phyloP scores from a whole-genome alignment of 1,284 basidiomycete genomes.

The Spongiforma sp. region DNA sequence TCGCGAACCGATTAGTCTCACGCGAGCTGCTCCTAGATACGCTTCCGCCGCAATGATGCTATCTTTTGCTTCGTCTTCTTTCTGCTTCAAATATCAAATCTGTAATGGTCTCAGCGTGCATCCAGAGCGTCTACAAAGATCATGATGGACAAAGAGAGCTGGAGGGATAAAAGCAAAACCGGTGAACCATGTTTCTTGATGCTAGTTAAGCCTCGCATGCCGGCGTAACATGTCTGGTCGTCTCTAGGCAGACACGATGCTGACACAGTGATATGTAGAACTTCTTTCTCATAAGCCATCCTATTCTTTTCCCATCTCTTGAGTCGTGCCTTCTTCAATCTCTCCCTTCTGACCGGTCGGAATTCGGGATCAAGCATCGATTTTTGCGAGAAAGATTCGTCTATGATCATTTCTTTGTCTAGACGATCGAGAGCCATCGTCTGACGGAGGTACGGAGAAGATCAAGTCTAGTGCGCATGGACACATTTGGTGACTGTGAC shows the following conservation, averaged over 20 bases:
- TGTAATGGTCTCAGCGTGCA: slow-evolving; percentile 16
- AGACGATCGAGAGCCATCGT: slow-evolving; percentile 9
- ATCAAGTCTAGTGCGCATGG: slow-evolving; percentile 15
- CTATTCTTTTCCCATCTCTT: slow-evolving; percentile 35
- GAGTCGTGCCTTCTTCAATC: slow-evolving; percentile 28
- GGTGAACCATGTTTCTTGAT: slow-evolving; percentile 2
- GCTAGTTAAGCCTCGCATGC: slow-evolving; percentile 39
- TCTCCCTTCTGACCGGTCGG: slow-evolving; percentile 16
- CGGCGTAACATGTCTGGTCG: slow-evolving; percentile 41
- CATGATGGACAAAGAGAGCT: slow-evolving; percentile 24
- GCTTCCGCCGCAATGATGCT: slow-evolving; percentile 3
- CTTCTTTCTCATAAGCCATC: slow-evolving; percentile 15
- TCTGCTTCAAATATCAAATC: slow-evolving; percentile 41
- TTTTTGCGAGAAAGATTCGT: slow-evolving; percentile 40
- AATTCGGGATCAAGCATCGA: slow-evolving; percentile 14
- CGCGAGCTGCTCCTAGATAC: slow-evolving; percentile 38
- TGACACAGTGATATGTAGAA: slow-evolving; percentile 23
- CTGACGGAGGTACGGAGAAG: slow-evolving; percentile 7
- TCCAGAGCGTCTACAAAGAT: not conserved
- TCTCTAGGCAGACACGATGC: slow-evolving; percentile 46
- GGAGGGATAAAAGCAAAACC: slow-evolving; percentile 19
- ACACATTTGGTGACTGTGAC: not conserved
- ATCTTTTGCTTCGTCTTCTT: slow-evolving; percentile 39
- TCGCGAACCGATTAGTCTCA: slow-evolving; percentile 63
- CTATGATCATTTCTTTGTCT: slow-evolving; percentile 55